Evolutionary conservation across 2,329 filamentous ascomycete genomes (phyloP).

Genomic region (Colletotrichum nymphaeae): DNA sequence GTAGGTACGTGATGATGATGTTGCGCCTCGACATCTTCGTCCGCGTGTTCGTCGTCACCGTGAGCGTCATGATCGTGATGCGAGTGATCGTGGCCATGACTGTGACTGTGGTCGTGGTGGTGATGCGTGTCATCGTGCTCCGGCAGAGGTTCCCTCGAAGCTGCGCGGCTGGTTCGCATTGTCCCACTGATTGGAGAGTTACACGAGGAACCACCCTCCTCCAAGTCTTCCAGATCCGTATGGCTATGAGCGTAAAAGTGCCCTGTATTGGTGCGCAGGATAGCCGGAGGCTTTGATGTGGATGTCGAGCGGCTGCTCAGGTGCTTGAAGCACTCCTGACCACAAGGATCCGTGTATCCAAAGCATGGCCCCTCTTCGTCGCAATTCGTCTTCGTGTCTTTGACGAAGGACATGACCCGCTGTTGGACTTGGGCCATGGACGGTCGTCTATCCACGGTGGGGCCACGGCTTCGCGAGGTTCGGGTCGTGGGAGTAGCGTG

Average conservation of each 20-base stretch:
- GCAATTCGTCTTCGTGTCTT: constrained; percentile 72
- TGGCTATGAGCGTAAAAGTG: constrained; percentile 43
- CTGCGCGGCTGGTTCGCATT: constrained; percentile 51
- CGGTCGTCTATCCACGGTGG: constrained; percentile 55
- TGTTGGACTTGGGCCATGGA: constrained; percentile 67
- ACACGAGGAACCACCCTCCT: constrained; percentile 42
- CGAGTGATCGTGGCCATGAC: constrained; percentile 2
- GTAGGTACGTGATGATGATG: constrained; percentile 96
- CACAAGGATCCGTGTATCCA: constrained; percentile 74
- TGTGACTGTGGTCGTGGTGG: constrained; percentile 39
- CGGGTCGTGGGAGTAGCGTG: constrained; percentile 19
- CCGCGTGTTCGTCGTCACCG: constrained; percentile 42
- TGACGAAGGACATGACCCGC: constrained; percentile 72
- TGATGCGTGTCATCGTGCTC: constrained; percentile 39
- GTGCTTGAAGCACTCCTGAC: constrained; percentile 74
- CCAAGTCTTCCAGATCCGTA: constrained; percentile 44
- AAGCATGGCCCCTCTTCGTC: constrained; percentile 71
- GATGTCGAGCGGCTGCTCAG: constrained; percentile 52
- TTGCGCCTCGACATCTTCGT: constrained; percentile 59
- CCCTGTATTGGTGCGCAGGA: constrained; percentile 56
- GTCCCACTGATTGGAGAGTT: constrained; percentile 46
- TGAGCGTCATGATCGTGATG: constrained; percentile 38
- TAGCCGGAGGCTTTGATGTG: constrained; percentile 47
- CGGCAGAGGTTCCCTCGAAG: constrained; percentile 50
- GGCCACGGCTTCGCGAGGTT: constrained; percentile 40